Percentiles rank a stretch among this genome's conserved stretches.
These are phyloP conservation scores for Ottelia alismoides DNA, from an alignment of 106 monocot genomes.

Conservation along the genomic window DNA sequence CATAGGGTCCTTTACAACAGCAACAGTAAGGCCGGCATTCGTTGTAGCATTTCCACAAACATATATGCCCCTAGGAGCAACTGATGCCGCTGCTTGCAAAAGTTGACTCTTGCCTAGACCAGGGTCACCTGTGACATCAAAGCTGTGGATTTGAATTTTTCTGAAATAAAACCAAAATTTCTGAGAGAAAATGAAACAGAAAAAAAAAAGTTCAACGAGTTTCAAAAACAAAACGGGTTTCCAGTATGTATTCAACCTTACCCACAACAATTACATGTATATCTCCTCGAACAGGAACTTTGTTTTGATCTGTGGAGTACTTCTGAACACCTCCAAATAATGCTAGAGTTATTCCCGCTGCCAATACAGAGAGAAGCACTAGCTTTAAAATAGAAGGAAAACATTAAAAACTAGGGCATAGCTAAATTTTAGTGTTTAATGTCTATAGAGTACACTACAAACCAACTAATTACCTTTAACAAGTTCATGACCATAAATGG, in stretches of 20 bases:
- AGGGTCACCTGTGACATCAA: constrained; percentile 68
- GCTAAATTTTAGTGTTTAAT: too few species aligned
- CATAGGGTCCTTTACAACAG: constrained; percentile 93
- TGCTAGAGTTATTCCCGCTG: constrained; percentile 92
- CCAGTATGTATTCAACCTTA: too few species aligned
- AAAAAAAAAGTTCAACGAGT: too few species aligned
- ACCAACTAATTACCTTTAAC: constrained; percentile 66
- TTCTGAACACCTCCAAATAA: constrained; percentile 98
- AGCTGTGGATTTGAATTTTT: not conserved
- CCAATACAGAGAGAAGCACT: constrained; percentile 1
- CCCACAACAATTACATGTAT: constrained; percentile 96
- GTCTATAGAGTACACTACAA: too few species aligned
- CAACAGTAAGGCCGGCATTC: constrained; percentile 98
- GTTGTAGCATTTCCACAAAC: constrained; percentile 99
- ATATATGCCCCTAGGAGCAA: constrained; percentile 96
- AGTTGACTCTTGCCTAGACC: constrained; percentile 99
- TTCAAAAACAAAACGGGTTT: too few species aligned
- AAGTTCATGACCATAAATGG: constrained; percentile 98
- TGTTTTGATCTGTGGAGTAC: constrained; percentile 87
- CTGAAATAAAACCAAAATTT: not conserved
- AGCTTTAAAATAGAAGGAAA: not conserved
- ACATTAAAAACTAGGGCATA: too few species aligned
- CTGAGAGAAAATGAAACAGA: not conserved
- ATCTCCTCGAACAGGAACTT: constrained; percentile 97
- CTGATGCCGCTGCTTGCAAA: constrained; percentile 84